phyloP scores from a whole-genome alignment of 768 basidiomycete genomes.

The Holtermannia corniformis region DNA sequence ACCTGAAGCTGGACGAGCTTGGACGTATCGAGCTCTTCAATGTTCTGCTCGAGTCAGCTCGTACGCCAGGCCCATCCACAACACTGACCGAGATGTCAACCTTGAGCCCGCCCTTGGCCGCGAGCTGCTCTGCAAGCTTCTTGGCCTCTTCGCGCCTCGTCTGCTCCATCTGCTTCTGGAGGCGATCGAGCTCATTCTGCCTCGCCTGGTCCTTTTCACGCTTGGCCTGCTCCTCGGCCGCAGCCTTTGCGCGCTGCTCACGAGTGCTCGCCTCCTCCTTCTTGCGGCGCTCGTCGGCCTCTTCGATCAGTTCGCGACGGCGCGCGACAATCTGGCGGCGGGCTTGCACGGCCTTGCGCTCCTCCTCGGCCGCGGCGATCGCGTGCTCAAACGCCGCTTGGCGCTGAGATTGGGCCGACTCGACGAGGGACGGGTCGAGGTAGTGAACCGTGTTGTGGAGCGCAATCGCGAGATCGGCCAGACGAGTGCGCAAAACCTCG shows the following conservation, averaged over 20 bases:
- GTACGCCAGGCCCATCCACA: background rate
- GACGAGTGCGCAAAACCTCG: conserved; percentile 64
- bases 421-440: conserved; percentile 43
- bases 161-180: conserved; percentile 53
- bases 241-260: conserved; percentile 56
- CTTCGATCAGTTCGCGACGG: conserved; percentile 72
- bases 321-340: conserved; percentile 73
- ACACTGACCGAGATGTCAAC: conserved; percentile 59
- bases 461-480: conserved; percentile 63
- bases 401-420: conserved; percentile 53
- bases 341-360: conserved; percentile 46
- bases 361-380: conserved; percentile 43
- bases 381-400: conserved; percentile 45
- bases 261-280: conserved; percentile 74
- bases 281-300: conserved; percentile 74
- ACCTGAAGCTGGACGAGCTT: conserved; percentile 82
- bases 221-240: conserved; percentile 56
- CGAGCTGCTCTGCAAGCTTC: conserved; percentile 73
- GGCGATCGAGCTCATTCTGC: conserved; percentile 49
- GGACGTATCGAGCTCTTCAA: conserved; percentile 76
- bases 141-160: conserved; percentile 72
- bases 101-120: conserved; percentile 62
- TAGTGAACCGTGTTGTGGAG: conserved; percentile 61
- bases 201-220: conserved; percentile 57
- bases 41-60: conserved; percentile 48